A percentile compares a stretch with the other conserved stretches of the same genome.
phyloP scores from a whole-genome alignment of 257 asterid species.

The Ilex asprella region DNA sequence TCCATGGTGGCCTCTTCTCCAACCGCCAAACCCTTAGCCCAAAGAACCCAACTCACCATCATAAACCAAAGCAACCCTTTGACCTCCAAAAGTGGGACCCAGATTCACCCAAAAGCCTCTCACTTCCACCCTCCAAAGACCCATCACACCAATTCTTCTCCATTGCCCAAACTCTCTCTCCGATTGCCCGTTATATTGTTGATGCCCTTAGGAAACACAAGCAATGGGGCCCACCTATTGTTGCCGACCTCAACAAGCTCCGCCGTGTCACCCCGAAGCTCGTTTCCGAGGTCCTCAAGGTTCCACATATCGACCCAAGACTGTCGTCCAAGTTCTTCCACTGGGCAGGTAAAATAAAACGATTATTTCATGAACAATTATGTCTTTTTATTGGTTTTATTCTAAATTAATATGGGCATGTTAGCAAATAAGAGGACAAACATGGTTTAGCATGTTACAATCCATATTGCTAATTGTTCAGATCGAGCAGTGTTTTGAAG shows the following conservation, averaged over 20 bases:
- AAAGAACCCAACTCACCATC: constrained; percentile 22
- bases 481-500: not conserved
- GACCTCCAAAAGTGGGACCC: constrained; percentile 92
- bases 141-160: constrained; percentile 66
- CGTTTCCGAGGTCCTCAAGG: constrained; percentile 77
- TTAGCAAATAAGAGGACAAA: too few relatives aligned
- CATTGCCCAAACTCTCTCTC: constrained; percentile 65
- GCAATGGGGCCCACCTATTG: constrained; percentile 62
- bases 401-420: not conserved
- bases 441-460: too few relatives aligned
- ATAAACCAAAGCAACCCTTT: constrained; percentile 27
- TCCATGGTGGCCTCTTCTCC: constrained; percentile 81
- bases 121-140: constrained; percentile 24
- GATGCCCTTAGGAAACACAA: constrained; percentile 72
- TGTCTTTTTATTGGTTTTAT: not conserved
- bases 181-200: constrained; percentile 76
- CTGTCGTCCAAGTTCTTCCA: constrained; percentile 74
- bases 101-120: constrained; percentile 17
- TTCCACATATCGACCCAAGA: constrained; percentile 73
- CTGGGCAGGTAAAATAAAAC: constrained; percentile 77
- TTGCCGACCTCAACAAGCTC: constrained; percentile 68
- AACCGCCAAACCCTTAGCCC: constrained; percentile 55
- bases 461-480: constrained; percentile 4
- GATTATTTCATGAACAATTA: not conserved
- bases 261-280: constrained; percentile 88